Evolutionary conservation across 2,329 filamentous ascomycete genomes (phyloP).

Genomic region (Juglanconis oblonga): DNA sequence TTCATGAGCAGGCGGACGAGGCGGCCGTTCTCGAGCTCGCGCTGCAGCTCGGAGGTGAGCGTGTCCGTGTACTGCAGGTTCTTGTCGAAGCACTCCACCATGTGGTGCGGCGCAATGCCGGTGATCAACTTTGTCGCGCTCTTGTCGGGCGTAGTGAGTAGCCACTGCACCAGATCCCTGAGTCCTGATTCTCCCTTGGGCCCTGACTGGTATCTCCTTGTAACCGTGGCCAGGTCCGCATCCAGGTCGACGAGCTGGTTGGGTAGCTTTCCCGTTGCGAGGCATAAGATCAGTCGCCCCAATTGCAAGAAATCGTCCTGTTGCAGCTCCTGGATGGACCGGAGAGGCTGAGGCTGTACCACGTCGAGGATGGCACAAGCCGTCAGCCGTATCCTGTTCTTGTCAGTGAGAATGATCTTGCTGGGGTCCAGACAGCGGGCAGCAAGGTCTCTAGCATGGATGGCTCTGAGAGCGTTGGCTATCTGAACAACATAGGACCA

Average conservation of each 20-base stretch:
- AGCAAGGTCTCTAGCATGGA: conserved; percentile 78
- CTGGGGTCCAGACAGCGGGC: conserved; percentile 82
- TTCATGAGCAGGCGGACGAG: conserved; percentile 78
- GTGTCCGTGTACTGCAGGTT: conserved; percentile 77
- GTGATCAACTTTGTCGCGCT: conserved; percentile 76
- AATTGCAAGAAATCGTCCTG: conserved; percentile 84
- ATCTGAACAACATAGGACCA: conserved; percentile 95
- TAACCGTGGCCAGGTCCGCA: conserved; percentile 36
- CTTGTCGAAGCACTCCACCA: conserved; percentile 73
- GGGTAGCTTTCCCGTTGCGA: conserved; percentile 67
- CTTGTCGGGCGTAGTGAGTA: conserved; percentile 68
- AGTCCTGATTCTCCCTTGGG: conserved; percentile 48
- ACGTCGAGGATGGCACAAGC: conserved; percentile 90
- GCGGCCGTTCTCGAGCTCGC: conserved; percentile 87
- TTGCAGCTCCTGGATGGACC: conserved; percentile 72
- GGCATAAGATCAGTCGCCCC: conserved; percentile 76
- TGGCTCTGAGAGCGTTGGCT: conserved; percentile 79
- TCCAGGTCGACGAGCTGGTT: conserved; percentile 55
- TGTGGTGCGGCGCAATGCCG: conserved; percentile 69
- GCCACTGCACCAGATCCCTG: conserved; percentile 76
- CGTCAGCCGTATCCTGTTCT: conserved; percentile 83
- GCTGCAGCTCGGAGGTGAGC: conserved; percentile 66
- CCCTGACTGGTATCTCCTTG: conserved; percentile 15
- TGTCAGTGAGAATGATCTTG: conserved; percentile 87
- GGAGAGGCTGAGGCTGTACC: conserved; percentile 71